Base-by-base conservation (phyloP, 345 rosid genomes). In the Brassica juncea region DNA sequence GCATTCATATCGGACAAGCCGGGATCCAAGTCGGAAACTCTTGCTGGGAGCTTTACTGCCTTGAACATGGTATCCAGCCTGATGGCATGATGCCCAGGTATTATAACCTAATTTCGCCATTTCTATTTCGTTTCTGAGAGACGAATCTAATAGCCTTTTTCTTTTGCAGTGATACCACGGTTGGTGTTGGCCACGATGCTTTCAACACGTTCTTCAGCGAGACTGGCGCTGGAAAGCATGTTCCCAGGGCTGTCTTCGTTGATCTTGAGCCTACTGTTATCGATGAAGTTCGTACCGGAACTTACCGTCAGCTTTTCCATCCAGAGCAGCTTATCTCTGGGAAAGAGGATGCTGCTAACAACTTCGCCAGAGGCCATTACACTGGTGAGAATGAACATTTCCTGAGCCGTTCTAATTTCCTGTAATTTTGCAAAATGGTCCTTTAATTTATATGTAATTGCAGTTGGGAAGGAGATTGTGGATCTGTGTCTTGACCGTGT, bases 301-400 rank as follows among this genome's bases (percentile, higher is more conserved):
- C 81, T 31, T 89, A 86, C 83, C 39, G 93, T 1, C 93, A 87
- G 58, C 93, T 87, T n/a, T 89, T 89, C 81, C 93, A 89, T 76
- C 92, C 90, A 0, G 92, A 89, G 86, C 92, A 89, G 82, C 88
- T 89, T 68, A 89, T 87, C 19, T 89, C 90, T 27, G 90, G 93
- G 6, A 89, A 89, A 86, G 93, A 89, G 74, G 93, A 89, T 12
- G 93, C 90, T 4, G 93, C 93, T 0, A 89, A 89, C 74, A 89
- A 89, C 83, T 89, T 89, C 23, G 93, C 90, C 6, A 85, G 93
- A 80, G 90, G 93, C 7, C 93, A 89, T 67, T 89, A 89, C 4
- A 89, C 90, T 1, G 89, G 93, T 87, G 73, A 73, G 68, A 35
- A 35, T 6, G 7, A 7, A 35, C 10, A 2, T 19, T 19, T 19